Percentiles rank a stretch among this genome's conserved stretches.
Conservation (phyloP, 192 early-diverging fungal genomes). For the Anaeromyces robustus region DNA sequence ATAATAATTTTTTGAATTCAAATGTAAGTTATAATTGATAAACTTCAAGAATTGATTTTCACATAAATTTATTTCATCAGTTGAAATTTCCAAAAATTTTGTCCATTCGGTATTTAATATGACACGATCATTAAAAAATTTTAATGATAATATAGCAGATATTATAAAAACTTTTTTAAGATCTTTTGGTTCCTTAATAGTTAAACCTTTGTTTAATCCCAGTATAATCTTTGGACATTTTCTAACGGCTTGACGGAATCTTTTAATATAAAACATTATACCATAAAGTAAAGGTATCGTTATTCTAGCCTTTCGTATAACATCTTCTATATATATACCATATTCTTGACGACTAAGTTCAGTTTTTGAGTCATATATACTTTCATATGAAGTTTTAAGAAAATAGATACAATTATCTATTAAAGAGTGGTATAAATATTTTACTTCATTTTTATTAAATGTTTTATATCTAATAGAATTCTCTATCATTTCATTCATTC, state of each 20-base stretch:
- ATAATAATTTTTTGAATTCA: background rate
- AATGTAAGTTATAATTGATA: background rate
- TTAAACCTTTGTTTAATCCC: background rate
- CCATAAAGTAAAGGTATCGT: background rate
- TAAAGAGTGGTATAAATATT: background rate
- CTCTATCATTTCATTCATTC: background rate
- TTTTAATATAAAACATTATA: background rate
- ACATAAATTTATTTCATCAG: background rate
- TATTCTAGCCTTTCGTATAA: background rate
- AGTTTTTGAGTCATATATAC: background rate
- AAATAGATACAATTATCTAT: background rate
- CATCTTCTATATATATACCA: background rate
- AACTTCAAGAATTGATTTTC: background rate
- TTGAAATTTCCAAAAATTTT: background rate
- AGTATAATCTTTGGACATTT: background rate
- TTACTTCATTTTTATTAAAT: background rate
- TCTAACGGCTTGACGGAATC: background rate
- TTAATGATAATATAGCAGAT: background rate
- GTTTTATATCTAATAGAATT: background rate
- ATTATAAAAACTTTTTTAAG: background rate
- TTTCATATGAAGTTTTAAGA: background rate
- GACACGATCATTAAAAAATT: background rate
- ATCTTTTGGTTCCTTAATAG: background rate
- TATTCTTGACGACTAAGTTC: background rate
- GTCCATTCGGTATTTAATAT: background rate